phyloP scores from a whole-genome alignment of 1,284 basidiomycete species.

The Tetrapyrgos nigripes region DNA sequence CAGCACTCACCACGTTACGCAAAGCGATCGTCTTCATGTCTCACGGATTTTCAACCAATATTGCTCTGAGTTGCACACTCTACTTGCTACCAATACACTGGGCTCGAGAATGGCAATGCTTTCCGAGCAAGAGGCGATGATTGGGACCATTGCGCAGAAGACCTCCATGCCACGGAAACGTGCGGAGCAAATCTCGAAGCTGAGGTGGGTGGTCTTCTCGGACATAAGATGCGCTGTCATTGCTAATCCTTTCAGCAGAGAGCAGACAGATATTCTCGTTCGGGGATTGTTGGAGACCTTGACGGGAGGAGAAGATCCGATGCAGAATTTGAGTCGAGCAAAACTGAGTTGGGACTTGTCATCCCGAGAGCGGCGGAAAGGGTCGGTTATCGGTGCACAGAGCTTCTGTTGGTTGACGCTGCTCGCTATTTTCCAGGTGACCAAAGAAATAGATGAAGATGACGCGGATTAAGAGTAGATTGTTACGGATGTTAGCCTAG shows the following conservation, averaged over 20 bases:
- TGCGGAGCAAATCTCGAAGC: conserved; percentile 54
- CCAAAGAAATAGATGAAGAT: conserved; percentile 10
- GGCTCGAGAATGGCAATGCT: conserved; percentile 49
- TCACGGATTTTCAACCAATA: conserved; percentile 49
- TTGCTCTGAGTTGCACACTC: conserved; percentile 50
- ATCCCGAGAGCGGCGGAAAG: conserved; percentile 20
- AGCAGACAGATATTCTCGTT: conserved; percentile 59
- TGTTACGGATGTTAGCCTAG: no score
- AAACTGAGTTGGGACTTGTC: neutral
- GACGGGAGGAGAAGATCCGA: conserved; percentile 48
- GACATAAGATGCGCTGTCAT: no score
- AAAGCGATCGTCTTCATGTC: conserved; percentile 26
- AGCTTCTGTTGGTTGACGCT: conserved; percentile 69
- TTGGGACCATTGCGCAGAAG: conserved; percentile 69
- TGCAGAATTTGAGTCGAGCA: conserved; percentile 48
- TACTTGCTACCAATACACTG: conserved; percentile 56
- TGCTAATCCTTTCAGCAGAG: conserved; percentile 33
- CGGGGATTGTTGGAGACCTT: conserved; percentile 52
- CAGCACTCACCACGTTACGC: neutral
- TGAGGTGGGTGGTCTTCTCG: conserved; percentile 27
- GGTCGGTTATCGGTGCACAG: conserved; percentile 57
- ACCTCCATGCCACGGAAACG: conserved; percentile 61
- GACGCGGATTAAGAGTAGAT: no score
- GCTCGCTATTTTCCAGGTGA: conserved; percentile 32
- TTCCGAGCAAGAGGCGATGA: conserved; percentile 65